These are phyloP conservation scores for Ogataea philodendri DNA, from an alignment of 805 yeast species.

Conservation along the genomic window DNA sequence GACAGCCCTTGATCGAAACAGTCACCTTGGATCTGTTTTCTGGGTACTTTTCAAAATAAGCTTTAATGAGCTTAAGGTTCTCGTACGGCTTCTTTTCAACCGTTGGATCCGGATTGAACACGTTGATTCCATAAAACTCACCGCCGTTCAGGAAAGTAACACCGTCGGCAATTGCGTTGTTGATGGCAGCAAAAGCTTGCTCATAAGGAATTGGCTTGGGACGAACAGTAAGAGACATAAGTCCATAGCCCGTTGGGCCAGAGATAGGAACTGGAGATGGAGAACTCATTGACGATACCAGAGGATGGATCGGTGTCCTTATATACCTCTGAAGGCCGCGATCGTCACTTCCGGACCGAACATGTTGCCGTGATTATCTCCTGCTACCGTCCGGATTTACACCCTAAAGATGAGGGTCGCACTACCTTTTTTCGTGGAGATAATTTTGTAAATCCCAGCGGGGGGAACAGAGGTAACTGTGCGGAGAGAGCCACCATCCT, in stretches of 20 bases:
- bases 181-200: slow-evolving; percentile 52
- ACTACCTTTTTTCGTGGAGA: too few relatives aligned
- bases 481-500: too few relatives aligned
- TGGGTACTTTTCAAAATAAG: slow-evolving; percentile 58
- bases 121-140: slow-evolving; percentile 63
- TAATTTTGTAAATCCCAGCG: too few relatives aligned
- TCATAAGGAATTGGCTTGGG: slow-evolving; percentile 53
- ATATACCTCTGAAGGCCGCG: too few relatives aligned
- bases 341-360: too few relatives aligned
- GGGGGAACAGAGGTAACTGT: too few relatives aligned
- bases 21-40: slow-evolving; percentile 53
- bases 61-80: slow-evolving; percentile 56
- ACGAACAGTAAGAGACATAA: slow-evolving; percentile 79
- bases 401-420: too few relatives aligned
- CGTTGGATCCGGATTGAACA: slow-evolving; percentile 31
- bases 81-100: slow-evolving; percentile 23
- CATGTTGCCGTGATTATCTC: not conserved
- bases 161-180: slow-evolving; percentile 48
- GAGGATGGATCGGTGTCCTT: not conserved
- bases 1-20: slow-evolving; percentile 70
- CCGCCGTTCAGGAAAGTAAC: slow-evolving; percentile 66
- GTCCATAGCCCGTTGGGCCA: slow-evolving; percentile 61
- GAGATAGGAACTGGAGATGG: slow-evolving; percentile 1
- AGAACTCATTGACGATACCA: not conserved
- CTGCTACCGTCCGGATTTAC: too few relatives aligned